phyloP scores from a whole-genome alignment of 257 asterid species.

The Sherardia arvensis region DNA sequence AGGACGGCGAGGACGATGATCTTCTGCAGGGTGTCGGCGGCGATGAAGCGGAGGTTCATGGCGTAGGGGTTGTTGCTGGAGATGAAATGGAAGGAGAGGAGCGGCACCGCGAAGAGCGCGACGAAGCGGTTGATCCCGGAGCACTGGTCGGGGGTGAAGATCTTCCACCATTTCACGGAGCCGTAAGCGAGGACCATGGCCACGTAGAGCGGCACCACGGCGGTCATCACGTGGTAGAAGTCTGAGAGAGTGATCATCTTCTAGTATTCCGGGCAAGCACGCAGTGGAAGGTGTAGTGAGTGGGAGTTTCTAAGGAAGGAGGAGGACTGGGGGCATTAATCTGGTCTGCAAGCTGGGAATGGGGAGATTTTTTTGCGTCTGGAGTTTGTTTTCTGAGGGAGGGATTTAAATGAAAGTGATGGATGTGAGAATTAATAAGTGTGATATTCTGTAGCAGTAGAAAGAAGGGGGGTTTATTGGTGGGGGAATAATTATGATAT shows the following conservation, averaged over 20 bases:
- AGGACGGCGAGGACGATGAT: conserved; percentile 50
- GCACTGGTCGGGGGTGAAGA: conserved; percentile 83
- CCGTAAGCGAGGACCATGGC: conserved; percentile 90
- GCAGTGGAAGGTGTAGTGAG: neutral
- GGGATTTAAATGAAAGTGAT: conserved; percentile 19
- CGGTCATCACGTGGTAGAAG: conserved; percentile 89
- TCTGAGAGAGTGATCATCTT: conserved; percentile 53
- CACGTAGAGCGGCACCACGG: conserved; percentile 80
- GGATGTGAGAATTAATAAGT: neutral
- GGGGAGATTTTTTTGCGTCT: conserved; percentile 12
- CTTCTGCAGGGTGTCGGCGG: conserved; percentile 79
- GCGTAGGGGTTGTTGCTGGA: conserved; percentile 63
- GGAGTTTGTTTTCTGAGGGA: conserved; percentile 28
- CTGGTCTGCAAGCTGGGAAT: conserved; percentile 28
- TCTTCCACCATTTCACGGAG: conserved; percentile 95
- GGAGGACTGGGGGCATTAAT: conserved; percentile 21
- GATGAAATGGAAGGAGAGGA: conserved; percentile 80
- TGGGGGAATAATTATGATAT: neutral
- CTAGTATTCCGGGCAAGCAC: neutral
- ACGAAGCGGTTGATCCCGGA: conserved; percentile 92
- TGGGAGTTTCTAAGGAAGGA: conserved; percentile 1
- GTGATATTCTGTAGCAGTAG: too few relatives aligned
- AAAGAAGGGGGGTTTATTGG: too few relatives aligned
- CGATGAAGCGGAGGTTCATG: conserved; percentile 79
- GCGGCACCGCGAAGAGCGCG: conserved; percentile 84